Evolutionary conservation across 805 yeast genomes (phyloP).

Genomic region (Schwanniomyces pseudopolymorphus): DNA sequence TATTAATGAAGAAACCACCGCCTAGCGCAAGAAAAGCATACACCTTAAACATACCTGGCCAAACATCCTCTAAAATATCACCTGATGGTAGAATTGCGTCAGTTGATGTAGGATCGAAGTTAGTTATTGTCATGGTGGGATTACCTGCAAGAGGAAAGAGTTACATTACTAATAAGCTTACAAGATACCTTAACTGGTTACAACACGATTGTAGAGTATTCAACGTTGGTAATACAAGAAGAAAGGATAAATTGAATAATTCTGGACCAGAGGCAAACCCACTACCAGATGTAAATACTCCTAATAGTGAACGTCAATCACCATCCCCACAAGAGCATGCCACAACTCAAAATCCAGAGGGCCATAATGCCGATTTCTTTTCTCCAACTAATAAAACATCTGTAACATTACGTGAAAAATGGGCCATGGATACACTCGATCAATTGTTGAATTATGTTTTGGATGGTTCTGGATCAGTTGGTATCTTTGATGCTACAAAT

Average conservation of each 20-base stretch:
- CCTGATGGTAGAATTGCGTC: constrained; percentile 71
- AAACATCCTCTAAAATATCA: constrained; percentile 74
- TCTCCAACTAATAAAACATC: constrained; percentile 72
- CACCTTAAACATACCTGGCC: constrained; percentile 89
- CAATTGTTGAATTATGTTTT: constrained; percentile 78
- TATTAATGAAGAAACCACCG: constrained; percentile 35
- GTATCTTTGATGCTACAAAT: constrained; percentile 86
- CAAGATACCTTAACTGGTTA: constrained; percentile 89
- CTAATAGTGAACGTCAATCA: constrained; percentile 24
- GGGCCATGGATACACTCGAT: constrained; percentile 95
- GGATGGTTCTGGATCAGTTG: constrained; percentile 84
- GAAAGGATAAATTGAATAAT: constrained; percentile 60
- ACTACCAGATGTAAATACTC: constrained; percentile 41
- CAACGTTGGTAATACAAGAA: constrained; percentile 93
- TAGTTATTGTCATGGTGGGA: constrained; percentile 96
- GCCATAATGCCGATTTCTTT: constrained; percentile 82
- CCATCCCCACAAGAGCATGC: constrained; percentile 11
- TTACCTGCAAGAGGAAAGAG: constrained; percentile 94
- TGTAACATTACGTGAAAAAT: constrained; percentile 72
- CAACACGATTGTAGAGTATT: constrained; percentile 89
- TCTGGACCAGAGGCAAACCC: constrained; percentile 74
- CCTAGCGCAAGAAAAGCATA: constrained; percentile 61
- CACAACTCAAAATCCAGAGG: constrained; percentile 3
- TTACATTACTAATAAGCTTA: constrained; percentile 86
- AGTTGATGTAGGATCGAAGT: constrained; percentile 73